A percentile compares a stretch with the other conserved stretches of the same genome.
phyloP scores from a whole-genome alignment of 140 eudicot genomes.

The Stevia rebaudiana region DNA sequence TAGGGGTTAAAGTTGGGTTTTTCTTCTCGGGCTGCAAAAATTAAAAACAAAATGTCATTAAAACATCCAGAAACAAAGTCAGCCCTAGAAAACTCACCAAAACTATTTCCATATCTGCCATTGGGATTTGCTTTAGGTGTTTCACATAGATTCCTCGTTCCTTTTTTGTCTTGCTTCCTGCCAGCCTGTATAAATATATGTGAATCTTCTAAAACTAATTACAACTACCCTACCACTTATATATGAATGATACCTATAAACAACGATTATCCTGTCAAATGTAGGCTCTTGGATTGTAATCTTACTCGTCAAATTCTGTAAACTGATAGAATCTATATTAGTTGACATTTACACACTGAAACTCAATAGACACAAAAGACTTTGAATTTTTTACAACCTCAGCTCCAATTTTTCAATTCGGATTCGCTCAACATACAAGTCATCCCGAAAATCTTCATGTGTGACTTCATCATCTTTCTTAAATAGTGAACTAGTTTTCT shows the following conservation, averaged over 20 bases:
- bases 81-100: constrained; percentile 27
- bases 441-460: constrained; percentile 42
- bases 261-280: constrained; percentile 88
- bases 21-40: constrained; percentile 85
- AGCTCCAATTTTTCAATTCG: constrained; percentile 77
- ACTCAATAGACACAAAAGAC: not conserved
- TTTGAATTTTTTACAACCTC: constrained; percentile 34
- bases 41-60: no score
- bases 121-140: constrained; percentile 87
- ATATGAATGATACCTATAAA: constrained; percentile 59
- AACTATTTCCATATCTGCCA: constrained; percentile 98
- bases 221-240: no score
- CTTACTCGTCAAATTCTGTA: constrained; percentile 55
- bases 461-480: constrained; percentile 16
- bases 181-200: constrained; percentile 45
- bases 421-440: constrained; percentile 66
- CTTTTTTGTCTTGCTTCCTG: constrained; percentile 32
- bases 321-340: constrained; percentile 32
- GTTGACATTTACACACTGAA: not conserved
- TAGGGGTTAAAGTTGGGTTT: constrained; percentile 86
- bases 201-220: not conserved
- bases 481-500: constrained; percentile 29
- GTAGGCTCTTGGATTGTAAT: constrained; percentile 92
- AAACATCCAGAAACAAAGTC: not conserved
- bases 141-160: constrained; percentile 85